Conservation (phyloP, 2,329 filamentous ascomycete species). For the Paraphoma sp. region DNA sequence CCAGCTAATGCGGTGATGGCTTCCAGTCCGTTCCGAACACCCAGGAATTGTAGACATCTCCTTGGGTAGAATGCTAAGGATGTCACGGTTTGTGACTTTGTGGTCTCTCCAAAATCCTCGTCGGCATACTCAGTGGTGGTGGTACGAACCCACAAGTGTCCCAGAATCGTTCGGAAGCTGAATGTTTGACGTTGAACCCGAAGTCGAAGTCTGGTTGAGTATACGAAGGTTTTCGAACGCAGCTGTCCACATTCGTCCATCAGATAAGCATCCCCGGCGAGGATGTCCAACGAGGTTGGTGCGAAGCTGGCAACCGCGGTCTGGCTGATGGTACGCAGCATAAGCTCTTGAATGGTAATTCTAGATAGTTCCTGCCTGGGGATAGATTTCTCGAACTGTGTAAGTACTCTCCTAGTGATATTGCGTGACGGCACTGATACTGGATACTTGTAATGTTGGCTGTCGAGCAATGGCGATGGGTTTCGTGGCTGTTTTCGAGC, state of each 20-base stretch:
- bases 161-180: conserved; percentile 8
- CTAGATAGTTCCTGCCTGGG: background rate
- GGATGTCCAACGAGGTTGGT: conserved; percentile 16
- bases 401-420: background rate
- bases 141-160: conserved; percentile 11
- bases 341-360: conserved; percentile 6
- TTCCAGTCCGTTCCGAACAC: conserved; percentile 11
- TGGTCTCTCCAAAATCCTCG: too few relatives aligned
- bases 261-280: conserved; percentile 17
- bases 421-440: background rate
- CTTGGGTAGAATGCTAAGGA: conserved; percentile 11
- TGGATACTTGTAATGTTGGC: background rate
- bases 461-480: background rate
- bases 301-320: conserved; percentile 13
- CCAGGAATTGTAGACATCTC: conserved; percentile 9
- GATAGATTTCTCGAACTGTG: background rate
- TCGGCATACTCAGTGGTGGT: conserved; percentile 1
- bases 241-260: conserved; percentile 16
- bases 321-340: conserved; percentile 13
- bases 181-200: conserved; percentile 4
- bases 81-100: conserved; percentile 4
- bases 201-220: conserved; percentile 7
- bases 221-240: conserved; percentile 15
- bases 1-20: conserved; percentile 10
- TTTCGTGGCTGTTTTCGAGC: background rate